Percentiles rank a stretch among this genome's conserved stretches.
phyloP scores from a whole-genome alignment of 805 yeast genomes.

The Clavispora asparagi region DNA sequence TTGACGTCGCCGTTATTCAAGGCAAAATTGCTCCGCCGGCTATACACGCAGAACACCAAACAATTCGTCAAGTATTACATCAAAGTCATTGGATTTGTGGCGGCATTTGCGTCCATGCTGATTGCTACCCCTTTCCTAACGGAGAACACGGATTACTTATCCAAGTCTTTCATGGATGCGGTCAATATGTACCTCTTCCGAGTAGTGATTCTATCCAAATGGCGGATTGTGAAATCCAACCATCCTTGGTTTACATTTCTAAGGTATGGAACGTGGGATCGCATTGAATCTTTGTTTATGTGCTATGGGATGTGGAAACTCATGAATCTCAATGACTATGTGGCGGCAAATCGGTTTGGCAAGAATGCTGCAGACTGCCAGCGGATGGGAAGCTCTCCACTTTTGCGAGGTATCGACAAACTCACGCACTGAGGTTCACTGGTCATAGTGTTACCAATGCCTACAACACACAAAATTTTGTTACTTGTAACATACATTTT shows the following conservation, averaged over 20 bases:
- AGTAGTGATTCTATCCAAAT: constrained; percentile 33
- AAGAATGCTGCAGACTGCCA: constrained; percentile 4
- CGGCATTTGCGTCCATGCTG: constrained; percentile 26
- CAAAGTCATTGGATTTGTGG: constrained; percentile 28
- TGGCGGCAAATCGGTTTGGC: constrained; percentile 16
- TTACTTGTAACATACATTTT: not conserved
- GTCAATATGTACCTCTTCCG: constrained; percentile 29
- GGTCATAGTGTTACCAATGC: not conserved
- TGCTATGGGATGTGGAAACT: constrained; percentile 32
- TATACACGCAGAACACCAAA: constrained; percentile 18
- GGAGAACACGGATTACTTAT: constrained; percentile 17
- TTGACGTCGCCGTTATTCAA: constrained; percentile 27
- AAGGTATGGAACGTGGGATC: constrained; percentile 25
- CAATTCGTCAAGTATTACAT: constrained; percentile 28
- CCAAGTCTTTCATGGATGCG: constrained; percentile 22
- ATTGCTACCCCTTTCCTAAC: constrained; percentile 13
- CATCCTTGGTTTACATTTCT: constrained; percentile 28
- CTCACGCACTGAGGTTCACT: constrained; percentile 5
- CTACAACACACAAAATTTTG: not conserved
- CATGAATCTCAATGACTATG: constrained; percentile 33
- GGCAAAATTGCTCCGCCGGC: constrained; percentile 8
- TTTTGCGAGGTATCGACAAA: constrained; percentile 11
- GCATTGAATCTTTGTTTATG: constrained; percentile 28
- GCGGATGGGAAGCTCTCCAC: constrained; percentile 7
- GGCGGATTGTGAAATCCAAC: constrained; percentile 38